A percentile compares a stretch with the other conserved stretches of the same genome.
Evolutionary conservation across 352 stramenopile species (phyloP).

Genomic region (Plasmopara viticola): DNA sequence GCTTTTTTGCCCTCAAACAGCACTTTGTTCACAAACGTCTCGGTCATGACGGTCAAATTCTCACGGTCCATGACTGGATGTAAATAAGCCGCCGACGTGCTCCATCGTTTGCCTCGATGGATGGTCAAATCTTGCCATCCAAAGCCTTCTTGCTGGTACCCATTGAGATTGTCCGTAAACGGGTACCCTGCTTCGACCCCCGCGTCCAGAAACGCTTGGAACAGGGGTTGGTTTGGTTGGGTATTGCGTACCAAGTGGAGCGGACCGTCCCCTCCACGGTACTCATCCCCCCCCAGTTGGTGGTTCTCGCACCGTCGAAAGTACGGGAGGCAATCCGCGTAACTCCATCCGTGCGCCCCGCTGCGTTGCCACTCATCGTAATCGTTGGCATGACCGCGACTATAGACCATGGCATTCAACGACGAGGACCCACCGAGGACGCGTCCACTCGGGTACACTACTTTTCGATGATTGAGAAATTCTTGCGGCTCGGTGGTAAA

Average conservation of each 20-base stretch:
- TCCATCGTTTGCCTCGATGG: slow-evolving; percentile 69
- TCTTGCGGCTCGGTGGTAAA: slow-evolving; percentile 80
- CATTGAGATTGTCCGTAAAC: slow-evolving; percentile 81
- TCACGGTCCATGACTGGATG: slow-evolving; percentile 46
- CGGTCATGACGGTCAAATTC: slow-evolving; percentile 67
- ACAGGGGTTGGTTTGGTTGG: slow-evolving; percentile 67
- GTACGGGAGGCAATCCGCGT: slow-evolving; percentile 78
- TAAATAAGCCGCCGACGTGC: slow-evolving; percentile 53
- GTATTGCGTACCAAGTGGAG: slow-evolving; percentile 59
- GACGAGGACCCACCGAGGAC: slow-evolving; percentile 81
- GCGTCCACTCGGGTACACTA: slow-evolving; percentile 64
- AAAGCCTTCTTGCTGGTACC: slow-evolving; percentile 80
- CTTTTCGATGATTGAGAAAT: slow-evolving; percentile 68
- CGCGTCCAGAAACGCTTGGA: slow-evolving; percentile 80
- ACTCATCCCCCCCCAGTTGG: slow-evolving; percentile 57
- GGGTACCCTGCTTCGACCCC: slow-evolving; percentile 73
- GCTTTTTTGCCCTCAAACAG: slow-evolving; percentile 71
- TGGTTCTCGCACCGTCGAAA: slow-evolving; percentile 77
- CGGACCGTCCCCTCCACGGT: slow-evolving; percentile 64
- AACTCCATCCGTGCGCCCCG: slow-evolving; percentile 71
- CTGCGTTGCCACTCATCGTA: slow-evolving; percentile 77
- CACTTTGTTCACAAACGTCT: slow-evolving; percentile 78
- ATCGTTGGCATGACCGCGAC: slow-evolving; percentile 73
- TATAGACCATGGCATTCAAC: slow-evolving; percentile 87
- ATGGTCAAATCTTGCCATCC: slow-evolving; percentile 84